A percentile compares a stretch with the other conserved stretches of the same genome.
Evolutionary conservation across 2,329 filamentous ascomycete species (phyloP).

Genomic region (Fragosphaeria purpurea): DNA sequence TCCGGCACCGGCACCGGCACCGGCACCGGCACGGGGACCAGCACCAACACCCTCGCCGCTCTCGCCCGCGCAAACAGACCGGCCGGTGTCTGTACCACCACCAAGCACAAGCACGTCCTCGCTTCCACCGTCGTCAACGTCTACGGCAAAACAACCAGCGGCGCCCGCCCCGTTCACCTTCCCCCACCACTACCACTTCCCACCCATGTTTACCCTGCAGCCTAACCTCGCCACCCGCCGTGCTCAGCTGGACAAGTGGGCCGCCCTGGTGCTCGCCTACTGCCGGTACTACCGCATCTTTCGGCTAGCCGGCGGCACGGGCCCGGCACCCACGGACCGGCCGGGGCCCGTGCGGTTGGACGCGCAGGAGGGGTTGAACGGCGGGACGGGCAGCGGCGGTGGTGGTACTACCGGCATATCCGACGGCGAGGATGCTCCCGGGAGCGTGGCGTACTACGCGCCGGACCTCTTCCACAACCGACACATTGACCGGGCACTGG

Average conservation of each 20-base stretch:
- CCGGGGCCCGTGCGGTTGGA: conserved; percentile 34
- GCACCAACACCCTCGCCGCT: no score
- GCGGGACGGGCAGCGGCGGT: conserved; percentile 22
- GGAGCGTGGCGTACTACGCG: conserved; percentile 10
- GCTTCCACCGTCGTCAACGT: background rate
- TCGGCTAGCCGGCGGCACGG: conserved; percentile 55
- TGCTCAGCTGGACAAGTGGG: conserved; percentile 77
- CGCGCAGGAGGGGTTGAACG: conserved; percentile 13
- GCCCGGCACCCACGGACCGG: no score
- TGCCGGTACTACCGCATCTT: conserved; percentile 68
- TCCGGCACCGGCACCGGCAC: no score
- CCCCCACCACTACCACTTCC: conserved; percentile 62
- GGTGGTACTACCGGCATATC: background rate
- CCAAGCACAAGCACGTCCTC: background rate
- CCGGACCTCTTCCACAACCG: conserved; percentile 48
- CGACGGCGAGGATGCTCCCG: background rate
- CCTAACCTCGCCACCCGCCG: conserved; percentile 62
- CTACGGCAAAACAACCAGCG: background rate
- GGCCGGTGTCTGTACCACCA: no score
- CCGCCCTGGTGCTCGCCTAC: conserved; percentile 74
- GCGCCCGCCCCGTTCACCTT: conserved; percentile 30
- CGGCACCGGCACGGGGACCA: no score
- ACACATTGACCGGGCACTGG: conserved; percentile 40
- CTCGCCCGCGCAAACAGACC: no score
- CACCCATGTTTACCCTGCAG: conserved; percentile 78